A percentile compares a stretch with the other conserved stretches of the same genome.
Evolutionary conservation across 768 basidiomycete genomes (phyloP).

Genomic region (Lentinula aciculospora): DNA sequence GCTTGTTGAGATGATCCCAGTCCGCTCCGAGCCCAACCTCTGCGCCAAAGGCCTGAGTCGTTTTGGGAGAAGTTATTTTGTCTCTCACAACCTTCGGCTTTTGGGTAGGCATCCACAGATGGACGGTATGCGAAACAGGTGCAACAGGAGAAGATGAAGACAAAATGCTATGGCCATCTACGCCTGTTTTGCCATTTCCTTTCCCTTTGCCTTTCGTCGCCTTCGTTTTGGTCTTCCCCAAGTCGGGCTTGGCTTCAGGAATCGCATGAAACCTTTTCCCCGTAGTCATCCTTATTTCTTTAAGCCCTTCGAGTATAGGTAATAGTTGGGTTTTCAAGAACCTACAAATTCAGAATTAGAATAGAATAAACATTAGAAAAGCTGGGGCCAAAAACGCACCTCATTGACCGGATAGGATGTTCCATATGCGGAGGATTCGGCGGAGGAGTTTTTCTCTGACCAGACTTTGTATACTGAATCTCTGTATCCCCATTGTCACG

Average conservation of each 20-base stretch:
- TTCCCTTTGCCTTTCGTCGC: slow-evolving; percentile 14
- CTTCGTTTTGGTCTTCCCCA: neutral
- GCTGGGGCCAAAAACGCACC: slow-evolving; percentile 25
- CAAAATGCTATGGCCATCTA: slow-evolving; percentile 11
- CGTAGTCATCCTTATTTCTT: slow-evolving; percentile 37
- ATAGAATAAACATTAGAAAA: neutral
- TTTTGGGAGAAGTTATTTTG: neutral
- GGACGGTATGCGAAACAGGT: slow-evolving; percentile 24
- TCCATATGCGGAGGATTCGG: slow-evolving; percentile 32
- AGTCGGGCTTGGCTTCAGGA: slow-evolving; percentile 5
- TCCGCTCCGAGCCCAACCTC: slow-evolving; percentile 47
- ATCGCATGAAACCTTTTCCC: slow-evolving; percentile 21
- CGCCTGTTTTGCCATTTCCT: slow-evolving; percentile 13
- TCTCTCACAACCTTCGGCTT: neutral
- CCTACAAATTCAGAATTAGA: slow-evolving; percentile 22
- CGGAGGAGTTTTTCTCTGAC: neutral
- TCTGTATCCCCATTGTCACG: neutral
- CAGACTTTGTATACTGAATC: neutral
- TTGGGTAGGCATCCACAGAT: slow-evolving; percentile 32
- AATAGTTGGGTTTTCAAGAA: slow-evolving; percentile 53
- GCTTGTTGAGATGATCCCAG: slow-evolving; percentile 50
- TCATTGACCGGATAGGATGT: slow-evolving; percentile 50
- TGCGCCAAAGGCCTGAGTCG: slow-evolving; percentile 13
- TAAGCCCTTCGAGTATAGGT: slow-evolving; percentile 33
- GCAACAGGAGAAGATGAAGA: slow-evolving; percentile 13